phyloP scores from a whole-genome alignment of 176 grass and related monocot genomes.

The Oryza longistaminata region DNA sequence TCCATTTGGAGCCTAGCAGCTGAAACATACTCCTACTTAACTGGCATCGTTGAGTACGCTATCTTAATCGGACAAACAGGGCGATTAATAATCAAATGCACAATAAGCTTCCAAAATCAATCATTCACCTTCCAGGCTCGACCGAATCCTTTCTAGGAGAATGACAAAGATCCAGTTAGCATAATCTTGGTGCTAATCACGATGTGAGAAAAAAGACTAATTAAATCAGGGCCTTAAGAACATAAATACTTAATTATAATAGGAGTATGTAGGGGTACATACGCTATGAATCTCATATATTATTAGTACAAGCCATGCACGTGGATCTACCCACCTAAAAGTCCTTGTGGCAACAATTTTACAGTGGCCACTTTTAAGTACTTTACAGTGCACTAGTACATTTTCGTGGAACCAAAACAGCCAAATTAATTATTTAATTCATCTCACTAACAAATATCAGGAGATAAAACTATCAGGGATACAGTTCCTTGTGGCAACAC shows the following conservation, averaged over 20 bases:
- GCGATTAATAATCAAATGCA: constrained; percentile 14
- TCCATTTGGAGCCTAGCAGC: constrained; percentile 48
- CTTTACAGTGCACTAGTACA: neutral
- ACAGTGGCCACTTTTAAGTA: neutral
- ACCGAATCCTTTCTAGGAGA: constrained; percentile 34
- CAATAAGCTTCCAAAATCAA: constrained; percentile 46
- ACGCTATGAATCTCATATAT: neutral
- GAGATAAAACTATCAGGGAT: neutral
- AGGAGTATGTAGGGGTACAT: neutral
- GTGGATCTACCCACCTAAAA: neutral
- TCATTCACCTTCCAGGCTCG: constrained; percentile 16
- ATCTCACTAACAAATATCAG: neutral
- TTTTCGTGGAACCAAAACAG: neutral
- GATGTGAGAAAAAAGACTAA: neutral
- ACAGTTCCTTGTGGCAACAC: neutral
- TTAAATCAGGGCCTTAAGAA: constrained; percentile 25
- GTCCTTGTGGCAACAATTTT: neutral
- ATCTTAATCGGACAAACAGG: constrained; percentile 17
- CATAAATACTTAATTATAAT: neutral
- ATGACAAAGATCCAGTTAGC: constrained; percentile 42
- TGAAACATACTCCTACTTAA: constrained; percentile 27
- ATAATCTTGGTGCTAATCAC: constrained; percentile 33
- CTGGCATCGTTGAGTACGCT: constrained; percentile 20
- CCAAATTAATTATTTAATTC: neutral
- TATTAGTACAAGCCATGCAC: neutral